These are phyloP conservation scores for Pseudozyma tsukubaensis DNA, from an alignment of 1,284 basidiomycete species.

Conservation along the genomic window DNA sequence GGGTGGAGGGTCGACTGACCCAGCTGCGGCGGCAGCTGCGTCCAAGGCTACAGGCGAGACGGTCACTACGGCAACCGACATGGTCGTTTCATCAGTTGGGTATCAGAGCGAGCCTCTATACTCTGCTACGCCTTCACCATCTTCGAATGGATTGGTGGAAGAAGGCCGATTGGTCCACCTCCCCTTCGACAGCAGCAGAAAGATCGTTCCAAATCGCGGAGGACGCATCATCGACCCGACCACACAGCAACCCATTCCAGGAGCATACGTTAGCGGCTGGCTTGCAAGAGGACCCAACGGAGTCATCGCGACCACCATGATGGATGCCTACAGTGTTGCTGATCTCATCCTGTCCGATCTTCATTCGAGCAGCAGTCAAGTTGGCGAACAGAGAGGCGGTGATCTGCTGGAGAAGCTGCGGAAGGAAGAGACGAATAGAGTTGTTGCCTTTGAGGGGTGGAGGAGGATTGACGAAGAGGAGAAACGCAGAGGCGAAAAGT, in stretches of 20 bases:
- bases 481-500: slow-evolving; percentile 72
- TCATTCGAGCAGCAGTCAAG: neutral
- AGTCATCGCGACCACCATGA: slow-evolving; percentile 93
- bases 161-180: slow-evolving; percentile 19
- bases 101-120: slow-evolving; percentile 79
- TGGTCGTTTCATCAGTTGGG: slow-evolving; percentile 88
- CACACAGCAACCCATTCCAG: slow-evolving; percentile 69
- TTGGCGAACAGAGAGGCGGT: slow-evolving; percentile 2
- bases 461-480: slow-evolving; percentile 78
- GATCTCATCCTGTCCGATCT: slow-evolving; percentile 77
- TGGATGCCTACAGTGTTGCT: slow-evolving; percentile 85
- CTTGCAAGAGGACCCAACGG: slow-evolving; percentile 90
- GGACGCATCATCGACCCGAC: slow-evolving; percentile 67
- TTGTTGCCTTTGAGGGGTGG: slow-evolving; percentile 79
- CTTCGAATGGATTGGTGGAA: neutral
- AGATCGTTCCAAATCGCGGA: slow-evolving; percentile 44
- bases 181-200: slow-evolving; percentile 31
- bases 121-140: neutral
- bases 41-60: slow-evolving; percentile 73
- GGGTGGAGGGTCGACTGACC: slow-evolving; percentile 14
- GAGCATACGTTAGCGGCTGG: slow-evolving; percentile 94
- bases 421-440: slow-evolving; percentile 38
- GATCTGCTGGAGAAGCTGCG: slow-evolving; percentile 24
- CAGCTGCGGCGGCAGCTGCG: slow-evolving; percentile 13
- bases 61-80: slow-evolving; percentile 75